Evolutionary conservation across 441 rosid species (phyloP).

Genomic region (Pelargonium citronellum): DNA sequence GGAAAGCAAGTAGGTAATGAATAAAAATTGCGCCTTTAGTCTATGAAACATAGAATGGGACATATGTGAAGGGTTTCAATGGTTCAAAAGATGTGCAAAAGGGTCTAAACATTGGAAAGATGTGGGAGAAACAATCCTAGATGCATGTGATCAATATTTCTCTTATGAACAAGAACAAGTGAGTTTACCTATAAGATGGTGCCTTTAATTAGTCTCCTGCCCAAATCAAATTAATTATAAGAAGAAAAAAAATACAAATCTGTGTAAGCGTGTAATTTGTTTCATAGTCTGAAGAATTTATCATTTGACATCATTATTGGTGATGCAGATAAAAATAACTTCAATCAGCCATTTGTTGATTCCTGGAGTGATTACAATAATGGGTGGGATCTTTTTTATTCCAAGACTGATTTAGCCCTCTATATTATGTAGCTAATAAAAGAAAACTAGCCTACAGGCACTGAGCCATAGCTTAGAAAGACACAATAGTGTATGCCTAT

Average conservation of each 20-base stretch:
- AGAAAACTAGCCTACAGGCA: conserved; percentile 74
- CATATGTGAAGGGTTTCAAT: conserved; percentile 47
- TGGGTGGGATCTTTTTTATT: conserved; percentile 56
- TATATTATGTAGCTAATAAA: conserved; percentile 47
- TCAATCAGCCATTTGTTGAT: conserved; percentile 67
- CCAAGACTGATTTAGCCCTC: conserved; percentile 53
- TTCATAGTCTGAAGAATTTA: conserved; percentile 4
- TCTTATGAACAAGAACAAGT: conserved; percentile 81
- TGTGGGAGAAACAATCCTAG: conserved; percentile 81
- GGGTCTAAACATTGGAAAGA: conserved; percentile 65
- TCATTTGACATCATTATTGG: background rate
- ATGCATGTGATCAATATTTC: conserved; percentile 59
- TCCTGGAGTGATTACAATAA: conserved; percentile 57
- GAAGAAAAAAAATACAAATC: background rate
- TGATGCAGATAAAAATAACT: conserved; percentile 60
- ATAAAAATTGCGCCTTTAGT: too few relatives aligned
- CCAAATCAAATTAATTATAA: background rate
- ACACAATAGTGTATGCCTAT: conserved; percentile 43
- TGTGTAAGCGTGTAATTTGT: background rate
- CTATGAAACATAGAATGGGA: conserved; percentile 25
- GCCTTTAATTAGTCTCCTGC: background rate
- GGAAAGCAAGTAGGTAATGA: background rate
- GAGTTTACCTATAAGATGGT: conserved; percentile 16
- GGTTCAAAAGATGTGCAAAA: conserved; percentile 62
- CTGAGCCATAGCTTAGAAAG: conserved; percentile 44